Base-by-base conservation (phyloP, 495 filamentous ascomycete species). In the Penicillium cataractarum region DNA sequence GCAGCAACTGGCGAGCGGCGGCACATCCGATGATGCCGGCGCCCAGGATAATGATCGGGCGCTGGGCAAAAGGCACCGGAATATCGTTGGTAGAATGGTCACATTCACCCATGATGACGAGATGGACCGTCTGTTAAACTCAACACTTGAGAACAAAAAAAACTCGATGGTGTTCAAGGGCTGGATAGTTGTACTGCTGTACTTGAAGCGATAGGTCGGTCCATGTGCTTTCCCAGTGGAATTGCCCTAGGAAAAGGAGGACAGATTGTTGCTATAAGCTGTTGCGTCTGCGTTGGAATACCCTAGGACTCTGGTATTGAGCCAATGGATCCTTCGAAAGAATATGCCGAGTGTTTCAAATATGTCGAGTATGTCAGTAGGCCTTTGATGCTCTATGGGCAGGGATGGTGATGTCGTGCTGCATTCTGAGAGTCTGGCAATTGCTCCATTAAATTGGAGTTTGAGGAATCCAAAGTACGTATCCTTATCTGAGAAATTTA, bases 21-120 rank as follows among this genome's bases (percentile, higher is more conserved):
- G 78, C 73, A 63, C 78, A 80, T 35, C 78, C 78, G 35, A 80
- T 80, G 54, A 80, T 78, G 0, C 78, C 78, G 22, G 76, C 78
- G 26, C 78, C 76, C 0, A 80, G 67, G 48, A 80, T 76, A 15
- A 80, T 62, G 29, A 80, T 60, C 2, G 76, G 76, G 15, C 74
- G 71, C 50, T 79, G 78, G 0, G 78, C 31, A 50, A 78, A 80
- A 15, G 76, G 76, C 3, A 64, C 26, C 10, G 46, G 44, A 24
- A 32, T 22, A 2, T 42, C 15, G n/a, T 27, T 19, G 26, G 46
- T 9, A 17, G 49, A 27, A 17, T 56, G 63, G 24, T 57, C 50
- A 26, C 55, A 55, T 39, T 72, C 69, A 22, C 65, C 72, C 74
- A 78, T 75, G 21, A 21, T 65, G 64, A 19, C 13, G n/a, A 35